phyloP scores from a whole-genome alignment of 2,329 filamentous ascomycete genomes.

The Cytospora chrysosperma region DNA sequence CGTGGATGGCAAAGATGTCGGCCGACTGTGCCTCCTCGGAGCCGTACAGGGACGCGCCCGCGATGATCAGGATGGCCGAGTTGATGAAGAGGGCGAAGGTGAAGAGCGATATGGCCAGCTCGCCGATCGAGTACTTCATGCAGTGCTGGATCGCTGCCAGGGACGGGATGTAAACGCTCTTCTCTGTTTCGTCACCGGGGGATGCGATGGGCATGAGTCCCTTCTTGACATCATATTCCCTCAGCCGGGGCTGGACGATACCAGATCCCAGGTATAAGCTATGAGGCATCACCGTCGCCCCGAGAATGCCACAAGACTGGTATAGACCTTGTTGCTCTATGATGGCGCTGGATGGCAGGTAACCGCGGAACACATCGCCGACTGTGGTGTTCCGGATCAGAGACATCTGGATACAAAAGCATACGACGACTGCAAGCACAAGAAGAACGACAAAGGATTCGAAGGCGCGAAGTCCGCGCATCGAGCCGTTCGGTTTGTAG shows the following conservation, averaged over 20 bases:
- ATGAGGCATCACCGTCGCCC: constrained; percentile 73
- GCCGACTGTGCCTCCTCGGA: constrained; percentile 61
- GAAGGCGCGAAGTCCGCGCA: constrained; percentile 61
- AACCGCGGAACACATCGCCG: constrained; percentile 63
- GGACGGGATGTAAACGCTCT: constrained; percentile 67
- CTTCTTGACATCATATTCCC: constrained; percentile 59
- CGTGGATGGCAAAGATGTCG: constrained; percentile 81
- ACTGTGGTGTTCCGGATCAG: constrained; percentile 55
- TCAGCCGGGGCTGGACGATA: constrained; percentile 65
- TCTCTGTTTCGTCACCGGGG: constrained; percentile 39
- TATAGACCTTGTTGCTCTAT: constrained; percentile 59
- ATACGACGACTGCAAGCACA: constrained; percentile 67
- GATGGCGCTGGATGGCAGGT: constrained; percentile 59
- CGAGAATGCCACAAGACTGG: constrained; percentile 73
- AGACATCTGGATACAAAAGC: constrained; percentile 69
- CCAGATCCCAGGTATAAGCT: constrained; percentile 68
- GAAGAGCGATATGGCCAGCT: constrained; percentile 71
- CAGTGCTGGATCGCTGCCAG: constrained; percentile 71
- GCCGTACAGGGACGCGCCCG: constrained; percentile 72
- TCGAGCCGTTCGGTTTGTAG: constrained; percentile 58
- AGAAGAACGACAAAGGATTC: constrained; percentile 63
- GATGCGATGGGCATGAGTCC: constrained; percentile 48
- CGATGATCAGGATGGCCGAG: constrained; percentile 76
- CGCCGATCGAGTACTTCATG: constrained; percentile 70
- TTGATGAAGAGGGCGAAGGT: constrained; percentile 86